Percentiles rank a stretch among this genome's conserved stretches.
Evolutionary conservation across 2,329 filamentous ascomycete genomes (phyloP).

Genomic region (Aspergillus sp.): DNA sequence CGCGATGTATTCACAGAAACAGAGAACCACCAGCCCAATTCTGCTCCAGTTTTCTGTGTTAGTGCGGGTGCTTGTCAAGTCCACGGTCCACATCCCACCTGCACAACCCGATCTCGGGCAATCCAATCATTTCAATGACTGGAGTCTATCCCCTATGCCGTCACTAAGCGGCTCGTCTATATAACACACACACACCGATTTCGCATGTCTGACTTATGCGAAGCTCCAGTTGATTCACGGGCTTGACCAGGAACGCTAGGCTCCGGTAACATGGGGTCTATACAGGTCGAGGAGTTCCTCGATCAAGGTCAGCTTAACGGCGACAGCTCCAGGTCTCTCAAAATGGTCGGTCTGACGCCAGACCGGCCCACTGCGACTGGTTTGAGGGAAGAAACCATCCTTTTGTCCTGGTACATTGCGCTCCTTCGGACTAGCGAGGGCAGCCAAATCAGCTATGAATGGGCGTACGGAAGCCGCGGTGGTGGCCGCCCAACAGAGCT

Average conservation of each 20-base stretch:
- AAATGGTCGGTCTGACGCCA: constrained; percentile 29
- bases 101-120: constrained; percentile 7
- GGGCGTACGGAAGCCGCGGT: constrained; percentile 32
- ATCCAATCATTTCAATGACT: not conserved
- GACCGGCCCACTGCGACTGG: constrained; percentile 31
- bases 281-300: constrained; percentile 6
- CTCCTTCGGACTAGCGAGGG: constrained; percentile 46
- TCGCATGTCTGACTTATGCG: constrained; percentile 4
- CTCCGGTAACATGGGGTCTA: constrained; percentile 14
- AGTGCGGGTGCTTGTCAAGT: not conserved
- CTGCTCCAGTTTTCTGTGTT: not conserved
- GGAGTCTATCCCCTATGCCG: not conserved
- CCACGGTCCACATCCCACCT: not conserved
- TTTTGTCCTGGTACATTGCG: constrained; percentile 48
- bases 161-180: not conserved
- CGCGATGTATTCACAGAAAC: too few species aligned
- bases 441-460: constrained; percentile 39
- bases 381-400: constrained; percentile 43
- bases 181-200: constrained; percentile 1
- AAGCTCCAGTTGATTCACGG: constrained; percentile 7
- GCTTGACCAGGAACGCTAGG: constrained; percentile 6
- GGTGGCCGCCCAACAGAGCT: constrained; percentile 17
- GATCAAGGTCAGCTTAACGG: constrained; percentile 2
- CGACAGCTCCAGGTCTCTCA: constrained; percentile 23
- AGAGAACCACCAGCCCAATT: not conserved